Evolutionary conservation across 768 basidiomycete species (phyloP), one percentile per base, ranked within the genome.

Genomic region (Mycena galericulata): DNA sequence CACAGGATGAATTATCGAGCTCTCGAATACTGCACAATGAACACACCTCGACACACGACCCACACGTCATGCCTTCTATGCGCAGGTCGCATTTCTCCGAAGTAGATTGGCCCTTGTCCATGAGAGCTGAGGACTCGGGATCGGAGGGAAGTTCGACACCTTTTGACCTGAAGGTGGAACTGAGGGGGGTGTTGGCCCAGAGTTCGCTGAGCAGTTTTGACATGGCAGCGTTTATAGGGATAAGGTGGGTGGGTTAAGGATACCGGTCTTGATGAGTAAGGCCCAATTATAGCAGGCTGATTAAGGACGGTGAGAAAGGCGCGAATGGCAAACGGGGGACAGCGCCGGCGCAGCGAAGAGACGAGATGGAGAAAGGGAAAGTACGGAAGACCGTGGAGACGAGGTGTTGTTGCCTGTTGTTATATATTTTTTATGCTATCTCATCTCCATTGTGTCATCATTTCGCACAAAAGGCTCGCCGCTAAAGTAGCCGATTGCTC

Each of bases 1-100:
- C 45, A 29, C 27, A 30, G 11, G 20, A n/a, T 58, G 11, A 62
- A 32, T 20, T 50, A n/a, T n/a, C 29, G 18, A 29, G 2, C n/a
- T 34, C n/a, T 6, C 49, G 34, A 9, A 14, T 9, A 40, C 9
- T 24, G 20, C 62, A 20, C 14, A 34, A 38, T 27, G 4, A 40
- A 77, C 89, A 72, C 74, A 94, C 94, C 88, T 94, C 92, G 11
- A 96, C 95, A 74, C 95, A 96, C 36, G 94, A 84, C 10, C 94
- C 91, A 73, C 95, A 96, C 0, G 95, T 95, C 95, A 96, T 96
- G 14, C 94, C 94, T 78, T 94, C 91, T 75, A 96, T 90, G 67
- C 92, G 82, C 38, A 96, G 79, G 77, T 96, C 93, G 73, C 92
- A 94, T 81, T 83, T 90, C 61, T 87, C 87, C 11, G 80, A 76